phyloP scores from a whole-genome alignment of 2,329 filamentous ascomycete genomes.

The Sarocladium oryzae region DNA sequence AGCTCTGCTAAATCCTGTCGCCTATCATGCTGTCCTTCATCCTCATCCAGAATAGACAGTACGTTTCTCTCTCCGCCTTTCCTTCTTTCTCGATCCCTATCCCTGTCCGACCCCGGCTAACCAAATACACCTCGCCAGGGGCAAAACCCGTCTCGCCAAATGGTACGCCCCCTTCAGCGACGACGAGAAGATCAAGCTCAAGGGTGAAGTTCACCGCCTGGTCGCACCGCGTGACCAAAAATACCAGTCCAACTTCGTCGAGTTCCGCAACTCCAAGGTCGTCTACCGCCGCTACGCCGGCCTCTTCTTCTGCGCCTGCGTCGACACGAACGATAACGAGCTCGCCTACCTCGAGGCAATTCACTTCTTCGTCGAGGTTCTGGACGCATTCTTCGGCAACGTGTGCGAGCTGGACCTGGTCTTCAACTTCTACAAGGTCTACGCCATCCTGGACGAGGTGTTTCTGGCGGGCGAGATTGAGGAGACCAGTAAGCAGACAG shows the following conservation, averaged over 20 bases:
- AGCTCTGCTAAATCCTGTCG: not conserved
- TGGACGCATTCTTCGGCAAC: slow-evolving; percentile 98
- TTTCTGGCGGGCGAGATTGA: slow-evolving; percentile 97
- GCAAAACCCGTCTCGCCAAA: slow-evolving; percentile 96
- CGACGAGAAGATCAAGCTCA: slow-evolving; percentile 98
- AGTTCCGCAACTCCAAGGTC: slow-evolving; percentile 90
- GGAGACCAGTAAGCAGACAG: slow-evolving; percentile 97
- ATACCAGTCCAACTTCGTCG: slow-evolving; percentile 99
- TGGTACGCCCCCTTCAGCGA: slow-evolving; percentile 99
- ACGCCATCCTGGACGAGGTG: slow-evolving; percentile 96
- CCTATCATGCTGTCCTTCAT: slow-evolving; percentile 70
- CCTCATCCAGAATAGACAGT: slow-evolving; percentile 86
- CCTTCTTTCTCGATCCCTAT: not conserved
- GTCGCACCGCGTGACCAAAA: slow-evolving; percentile 97
- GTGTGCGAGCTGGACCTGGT: slow-evolving; percentile 95
- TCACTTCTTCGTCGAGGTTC: slow-evolving; percentile 98
- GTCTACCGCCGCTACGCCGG: slow-evolving; percentile 97
- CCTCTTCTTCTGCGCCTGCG: slow-evolving; percentile 98
- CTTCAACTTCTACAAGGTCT: slow-evolving; percentile 81
- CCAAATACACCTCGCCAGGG: slow-evolving; percentile 46
- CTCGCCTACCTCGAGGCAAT: slow-evolving; percentile 94
- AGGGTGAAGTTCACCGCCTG: slow-evolving; percentile 97
- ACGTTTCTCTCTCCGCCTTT: slow-evolving; percentile 16
- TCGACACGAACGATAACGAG: slow-evolving; percentile 98
- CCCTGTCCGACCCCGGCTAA: slow-evolving; percentile 8